Percentiles rank a stretch among this genome's conserved stretches.
phyloP scores from a whole-genome alignment of 2,329 filamentous ascomycete species.

The Capronia epimyces region DNA sequence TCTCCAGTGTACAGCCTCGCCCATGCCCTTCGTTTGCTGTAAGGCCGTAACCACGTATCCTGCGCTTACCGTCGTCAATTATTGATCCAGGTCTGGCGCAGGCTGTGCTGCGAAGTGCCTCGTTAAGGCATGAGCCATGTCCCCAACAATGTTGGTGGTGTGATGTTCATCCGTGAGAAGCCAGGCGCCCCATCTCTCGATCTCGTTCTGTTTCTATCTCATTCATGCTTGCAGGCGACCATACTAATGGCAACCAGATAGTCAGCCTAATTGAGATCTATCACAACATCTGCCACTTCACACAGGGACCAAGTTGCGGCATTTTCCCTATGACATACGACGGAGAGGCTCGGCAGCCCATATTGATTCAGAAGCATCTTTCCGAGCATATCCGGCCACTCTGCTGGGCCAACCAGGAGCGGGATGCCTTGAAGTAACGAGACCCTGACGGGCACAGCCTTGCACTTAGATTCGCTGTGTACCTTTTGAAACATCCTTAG shows the following conservation, averaged over 20 bases:
- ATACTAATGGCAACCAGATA: no score
- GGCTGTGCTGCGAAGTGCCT: neutral
- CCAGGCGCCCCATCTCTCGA: neutral
- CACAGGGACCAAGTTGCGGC: neutral
- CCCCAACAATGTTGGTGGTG: neutral
- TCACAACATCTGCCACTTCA: no score
- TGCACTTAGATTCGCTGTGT: neutral
- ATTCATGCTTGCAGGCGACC: neutral
- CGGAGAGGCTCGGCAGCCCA: neutral
- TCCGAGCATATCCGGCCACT: constrained; percentile 17
- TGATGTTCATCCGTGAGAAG: neutral
- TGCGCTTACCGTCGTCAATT: no score
- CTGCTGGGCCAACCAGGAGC: neutral
- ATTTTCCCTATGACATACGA: constrained; percentile 1
- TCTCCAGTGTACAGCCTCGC: no score
- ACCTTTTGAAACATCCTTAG: neutral
- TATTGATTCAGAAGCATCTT: neutral
- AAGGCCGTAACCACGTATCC: no score
- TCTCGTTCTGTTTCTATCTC: neutral
- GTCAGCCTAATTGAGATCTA: no score
- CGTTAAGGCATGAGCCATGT: neutral
- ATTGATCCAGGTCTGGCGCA: no score
- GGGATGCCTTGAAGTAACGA: neutral
- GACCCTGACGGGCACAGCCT: constrained; percentile 13
- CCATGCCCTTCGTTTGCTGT: no score